These are phyloP conservation scores for Fusarium torreyae DNA, from an alignment of 2,329 filamentous ascomycete species.

Conservation along the genomic window DNA sequence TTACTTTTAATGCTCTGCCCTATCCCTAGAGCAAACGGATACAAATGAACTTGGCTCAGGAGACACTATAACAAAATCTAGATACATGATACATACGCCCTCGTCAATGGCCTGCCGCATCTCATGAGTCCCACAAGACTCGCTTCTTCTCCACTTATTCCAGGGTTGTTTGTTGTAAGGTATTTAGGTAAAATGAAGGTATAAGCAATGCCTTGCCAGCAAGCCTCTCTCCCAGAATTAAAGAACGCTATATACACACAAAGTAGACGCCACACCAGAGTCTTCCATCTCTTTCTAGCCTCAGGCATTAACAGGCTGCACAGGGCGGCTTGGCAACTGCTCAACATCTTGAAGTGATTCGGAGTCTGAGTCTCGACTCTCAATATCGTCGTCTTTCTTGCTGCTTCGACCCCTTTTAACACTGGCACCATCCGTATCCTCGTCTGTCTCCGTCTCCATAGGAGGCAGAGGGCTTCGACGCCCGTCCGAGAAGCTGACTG, in stretches of 20 bases:
- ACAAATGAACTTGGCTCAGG: constrained; percentile 38
- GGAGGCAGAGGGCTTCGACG: constrained; percentile 69
- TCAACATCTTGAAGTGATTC: constrained; percentile 51
- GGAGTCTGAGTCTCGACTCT: constrained; percentile 49
- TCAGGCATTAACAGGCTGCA: constrained; percentile 56
- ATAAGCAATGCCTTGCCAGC: constrained; percentile 23
- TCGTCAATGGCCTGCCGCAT: constrained; percentile 30
- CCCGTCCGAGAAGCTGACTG: constrained; percentile 73
- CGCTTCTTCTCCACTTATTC: constrained; percentile 18
- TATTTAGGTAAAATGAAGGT: constrained; percentile 26
- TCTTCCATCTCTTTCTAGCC: constrained; percentile 16
- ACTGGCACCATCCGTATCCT: constrained; percentile 41
- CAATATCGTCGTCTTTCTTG: constrained; percentile 51
- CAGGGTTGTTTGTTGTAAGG: constrained; percentile 1
- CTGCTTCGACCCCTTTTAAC: constrained; percentile 37
- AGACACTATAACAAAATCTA: constrained; percentile 46
- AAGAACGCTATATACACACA: constrained; percentile 51
- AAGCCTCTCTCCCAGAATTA: constrained; percentile 35
- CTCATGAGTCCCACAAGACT: constrained; percentile 23
- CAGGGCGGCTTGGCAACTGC: constrained; percentile 49
- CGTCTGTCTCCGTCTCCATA: constrained; percentile 61
- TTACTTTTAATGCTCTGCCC: constrained; percentile 44
- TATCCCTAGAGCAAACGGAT: constrained; percentile 32
- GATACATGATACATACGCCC: constrained; percentile 47
- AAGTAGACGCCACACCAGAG: constrained; percentile 35